These are phyloP conservation scores for Pseudogymnoascus sp. DNA, from an alignment of 2,329 filamentous ascomycete species.

Conservation along the genomic window DNA sequence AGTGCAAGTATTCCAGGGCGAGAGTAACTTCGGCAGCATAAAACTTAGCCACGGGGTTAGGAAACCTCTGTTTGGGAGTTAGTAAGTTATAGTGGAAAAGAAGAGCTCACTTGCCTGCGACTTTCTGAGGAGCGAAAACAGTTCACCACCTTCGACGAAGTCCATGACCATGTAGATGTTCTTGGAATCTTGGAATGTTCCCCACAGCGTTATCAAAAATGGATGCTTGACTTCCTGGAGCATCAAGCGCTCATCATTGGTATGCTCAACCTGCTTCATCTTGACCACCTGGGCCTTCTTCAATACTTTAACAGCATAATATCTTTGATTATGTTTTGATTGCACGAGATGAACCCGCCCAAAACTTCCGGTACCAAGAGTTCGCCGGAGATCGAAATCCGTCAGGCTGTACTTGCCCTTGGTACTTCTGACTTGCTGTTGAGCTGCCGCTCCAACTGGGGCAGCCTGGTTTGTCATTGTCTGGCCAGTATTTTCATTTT, in stretches of 20 bases:
- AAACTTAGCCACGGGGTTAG: slow-evolving; percentile 97
- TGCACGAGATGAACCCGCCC: slow-evolving; percentile 94
- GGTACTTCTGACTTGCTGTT: slow-evolving; percentile 52
- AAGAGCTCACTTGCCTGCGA: slow-evolving; percentile 52
- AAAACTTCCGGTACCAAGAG: slow-evolving; percentile 92
- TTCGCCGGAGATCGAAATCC: slow-evolving; percentile 86
- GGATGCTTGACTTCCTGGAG: slow-evolving; percentile 94
- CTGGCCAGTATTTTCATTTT: slow-evolving; percentile 38
- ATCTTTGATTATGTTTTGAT: slow-evolving; percentile 95
- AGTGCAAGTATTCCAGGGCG: slow-evolving; percentile 90
- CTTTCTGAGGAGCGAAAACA: slow-evolving; percentile 91
- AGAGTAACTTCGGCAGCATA: slow-evolving; percentile 96
- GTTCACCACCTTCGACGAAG: slow-evolving; percentile 95
- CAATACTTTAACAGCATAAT: slow-evolving; percentile 96
- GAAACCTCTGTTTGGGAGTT: slow-evolving; percentile 63
- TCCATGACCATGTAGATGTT: slow-evolving; percentile 99
- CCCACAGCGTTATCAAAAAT: slow-evolving; percentile 96
- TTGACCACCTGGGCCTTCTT: slow-evolving; percentile 98
- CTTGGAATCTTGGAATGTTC: slow-evolving; percentile 90
- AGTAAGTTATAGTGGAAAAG: slow-evolving; percentile 9
- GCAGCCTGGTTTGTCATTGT: slow-evolving; percentile 19
- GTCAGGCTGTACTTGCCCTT: slow-evolving; percentile 94
- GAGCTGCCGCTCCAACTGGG: slow-evolving; percentile 11
- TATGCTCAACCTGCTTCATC: slow-evolving; percentile 99
- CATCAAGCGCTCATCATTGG: slow-evolving; percentile 96